These are phyloP conservation scores for Mycena venus DNA, from an alignment of 768 basidiomycete species.

Conservation along the genomic window DNA sequence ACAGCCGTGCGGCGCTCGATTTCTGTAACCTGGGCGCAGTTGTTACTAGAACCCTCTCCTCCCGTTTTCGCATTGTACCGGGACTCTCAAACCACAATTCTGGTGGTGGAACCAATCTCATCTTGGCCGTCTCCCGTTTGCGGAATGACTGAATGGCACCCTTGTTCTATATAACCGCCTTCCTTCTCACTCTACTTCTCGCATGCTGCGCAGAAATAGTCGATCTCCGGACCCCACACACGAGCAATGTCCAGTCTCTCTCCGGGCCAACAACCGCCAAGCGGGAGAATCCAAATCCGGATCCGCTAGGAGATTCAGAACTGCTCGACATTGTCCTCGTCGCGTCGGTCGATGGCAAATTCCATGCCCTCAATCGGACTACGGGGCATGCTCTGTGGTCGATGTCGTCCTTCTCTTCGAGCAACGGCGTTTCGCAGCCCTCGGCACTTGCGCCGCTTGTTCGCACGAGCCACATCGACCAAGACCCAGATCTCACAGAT, in stretches of 20 bases:
- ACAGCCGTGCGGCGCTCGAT: no score
- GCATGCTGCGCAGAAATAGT: constrained; percentile 49
- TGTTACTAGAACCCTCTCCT: background rate
- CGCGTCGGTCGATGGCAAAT: constrained; percentile 93
- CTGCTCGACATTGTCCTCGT: constrained; percentile 89
- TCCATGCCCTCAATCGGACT: constrained; percentile 93
- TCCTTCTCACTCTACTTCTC: constrained; percentile 42
- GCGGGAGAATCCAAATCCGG: constrained; percentile 27
- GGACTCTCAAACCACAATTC: background rate
- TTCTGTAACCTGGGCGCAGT: background rate
- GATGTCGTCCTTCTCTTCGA: constrained; percentile 72
- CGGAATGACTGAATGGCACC: constrained; percentile 50
- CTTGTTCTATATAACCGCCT: constrained; percentile 38
- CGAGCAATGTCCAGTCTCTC: constrained; percentile 41
- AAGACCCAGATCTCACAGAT: constrained; percentile 68
- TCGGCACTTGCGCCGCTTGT: constrained; percentile 80
- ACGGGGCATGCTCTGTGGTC: constrained; percentile 91
- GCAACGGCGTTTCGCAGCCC: constrained; percentile 53
- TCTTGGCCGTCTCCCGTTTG: background rate
- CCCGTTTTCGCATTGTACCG: background rate
- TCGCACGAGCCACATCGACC: constrained; percentile 73
- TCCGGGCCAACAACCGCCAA: constrained; percentile 42
- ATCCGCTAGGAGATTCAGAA: constrained; percentile 62
- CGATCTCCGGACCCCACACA: constrained; percentile 41
- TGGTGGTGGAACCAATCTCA: background rate